Evolutionary conservation across 257 asterid species (phyloP).

Genomic region (Forsythia suspensa): DNA sequence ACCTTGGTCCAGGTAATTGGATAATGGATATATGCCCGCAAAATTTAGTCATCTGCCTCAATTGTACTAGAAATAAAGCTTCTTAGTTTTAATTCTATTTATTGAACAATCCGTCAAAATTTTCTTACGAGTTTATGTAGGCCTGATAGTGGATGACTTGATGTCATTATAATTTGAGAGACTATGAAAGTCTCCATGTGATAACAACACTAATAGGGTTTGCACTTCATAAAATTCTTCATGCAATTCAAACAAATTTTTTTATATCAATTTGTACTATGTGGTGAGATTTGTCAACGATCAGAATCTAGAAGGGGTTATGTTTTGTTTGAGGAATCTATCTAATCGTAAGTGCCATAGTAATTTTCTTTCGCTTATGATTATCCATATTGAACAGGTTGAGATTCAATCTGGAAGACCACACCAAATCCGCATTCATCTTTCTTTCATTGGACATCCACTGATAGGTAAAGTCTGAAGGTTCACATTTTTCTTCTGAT

Average conservation of each 20-base stretch:
- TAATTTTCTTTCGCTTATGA: background rate
- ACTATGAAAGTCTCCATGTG: constrained; percentile 4
- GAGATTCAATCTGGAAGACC: constrained; percentile 98
- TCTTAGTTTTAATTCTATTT: background rate
- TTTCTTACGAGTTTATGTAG: background rate
- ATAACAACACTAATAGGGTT: background rate
- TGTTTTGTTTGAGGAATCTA: background rate
- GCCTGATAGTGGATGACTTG: background rate
- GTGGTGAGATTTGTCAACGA: background rate
- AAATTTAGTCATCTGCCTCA: background rate
- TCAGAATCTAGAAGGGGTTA: background rate
- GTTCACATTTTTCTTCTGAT: constrained; percentile 4
- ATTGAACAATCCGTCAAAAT: background rate
- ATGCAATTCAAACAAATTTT: background rate
- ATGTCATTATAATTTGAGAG: background rate
- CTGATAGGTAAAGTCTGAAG: constrained; percentile 50
- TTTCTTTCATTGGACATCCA: constrained; percentile 85
- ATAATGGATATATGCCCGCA: constrained; percentile 7
- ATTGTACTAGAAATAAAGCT: background rate
- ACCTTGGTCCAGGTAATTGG: constrained; percentile 80
- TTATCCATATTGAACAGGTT: constrained; percentile 47
- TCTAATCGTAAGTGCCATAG: background rate
- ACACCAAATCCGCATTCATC: constrained; percentile 96
- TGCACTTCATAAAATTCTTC: background rate
- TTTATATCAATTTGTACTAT: background rate